phyloP scores from a whole-genome alignment of 257 asterid species.

The Plantago major region DNA sequence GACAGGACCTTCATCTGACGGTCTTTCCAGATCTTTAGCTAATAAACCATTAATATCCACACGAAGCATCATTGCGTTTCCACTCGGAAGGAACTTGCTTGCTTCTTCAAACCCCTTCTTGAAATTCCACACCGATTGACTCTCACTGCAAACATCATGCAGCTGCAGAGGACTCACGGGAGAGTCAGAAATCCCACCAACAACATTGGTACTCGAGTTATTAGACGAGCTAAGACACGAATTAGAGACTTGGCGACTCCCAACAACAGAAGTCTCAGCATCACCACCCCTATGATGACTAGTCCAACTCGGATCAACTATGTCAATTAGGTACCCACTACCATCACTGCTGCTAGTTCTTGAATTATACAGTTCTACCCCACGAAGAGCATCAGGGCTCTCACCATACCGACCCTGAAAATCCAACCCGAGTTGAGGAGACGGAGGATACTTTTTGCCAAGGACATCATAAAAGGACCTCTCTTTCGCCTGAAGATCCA shows the following conservation, averaged over 20 bases:
- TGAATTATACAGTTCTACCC: conserved; percentile 23
- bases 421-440: conserved; percentile 22
- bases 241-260: conserved; percentile 1
- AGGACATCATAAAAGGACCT: conserved; percentile 46
- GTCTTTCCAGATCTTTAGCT: conserved; percentile 18
- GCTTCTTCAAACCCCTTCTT: conserved; percentile 37
- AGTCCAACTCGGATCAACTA: conserved; percentile 17
- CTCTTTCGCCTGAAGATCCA: conserved; percentile 46
- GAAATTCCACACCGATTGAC: conserved; percentile 32
- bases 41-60: conserved; percentile 14
- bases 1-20: conserved; percentile 1
- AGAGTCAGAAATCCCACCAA: conserved; percentile 17
- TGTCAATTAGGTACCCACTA: conserved; percentile 18
- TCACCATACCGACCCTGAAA: conserved; percentile 14
- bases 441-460: conserved; percentile 42
- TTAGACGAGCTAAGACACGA: conserved; percentile 18
- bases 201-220: conserved; percentile 1
- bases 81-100: conserved; percentile 28
- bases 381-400: conserved; percentile 17
- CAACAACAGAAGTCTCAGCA: conserved; percentile 6
- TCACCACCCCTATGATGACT: not conserved
- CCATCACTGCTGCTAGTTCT: conserved; percentile 18
- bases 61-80: conserved; percentile 9
- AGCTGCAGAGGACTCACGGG: conserved; percentile 23
- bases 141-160: conserved; percentile 13